phyloP scores from a whole-genome alignment of 192 early-diverging fungal species.

The Gamsiella multidivaricata region DNA sequence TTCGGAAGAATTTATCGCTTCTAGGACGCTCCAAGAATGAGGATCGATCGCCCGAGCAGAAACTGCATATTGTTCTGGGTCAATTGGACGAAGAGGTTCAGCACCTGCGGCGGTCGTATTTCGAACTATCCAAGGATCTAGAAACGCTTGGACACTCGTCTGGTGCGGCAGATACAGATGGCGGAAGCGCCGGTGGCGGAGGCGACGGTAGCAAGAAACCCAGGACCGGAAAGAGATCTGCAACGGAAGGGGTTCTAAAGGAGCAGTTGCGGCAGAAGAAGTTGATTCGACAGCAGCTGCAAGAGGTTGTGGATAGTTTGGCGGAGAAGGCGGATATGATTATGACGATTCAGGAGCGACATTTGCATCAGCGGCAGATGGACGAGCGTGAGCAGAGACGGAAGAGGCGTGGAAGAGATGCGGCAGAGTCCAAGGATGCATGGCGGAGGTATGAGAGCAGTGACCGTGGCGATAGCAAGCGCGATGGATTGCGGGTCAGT shows the following conservation, averaged over 20 bases:
- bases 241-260: background rate
- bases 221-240: background rate
- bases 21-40: no score
- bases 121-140: constrained; percentile 16
- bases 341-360: constrained; percentile 22
- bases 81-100: constrained; percentile 23
- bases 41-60: constrained; percentile 11
- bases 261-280: constrained; percentile 15
- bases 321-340: constrained; percentile 30
- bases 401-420: background rate
- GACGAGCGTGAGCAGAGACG: constrained; percentile 1
- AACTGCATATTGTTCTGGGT: constrained; percentile 14
- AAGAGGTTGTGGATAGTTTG: constrained; percentile 18
- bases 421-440: no score
- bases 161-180: background rate
- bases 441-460: no score
- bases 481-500: no score
- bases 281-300: constrained; percentile 15
- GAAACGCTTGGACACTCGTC: constrained; percentile 7
- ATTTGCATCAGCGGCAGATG: constrained; percentile 1
- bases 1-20: no score
- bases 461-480: no score
- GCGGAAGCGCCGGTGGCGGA: background rate
- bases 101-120: constrained; percentile 27
- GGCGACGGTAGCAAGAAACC: background rate